These are phyloP conservation scores for Cercospora zeae-maydis DNA, from an alignment of 2,329 filamentous ascomycete species.

Conservation along the genomic window DNA sequence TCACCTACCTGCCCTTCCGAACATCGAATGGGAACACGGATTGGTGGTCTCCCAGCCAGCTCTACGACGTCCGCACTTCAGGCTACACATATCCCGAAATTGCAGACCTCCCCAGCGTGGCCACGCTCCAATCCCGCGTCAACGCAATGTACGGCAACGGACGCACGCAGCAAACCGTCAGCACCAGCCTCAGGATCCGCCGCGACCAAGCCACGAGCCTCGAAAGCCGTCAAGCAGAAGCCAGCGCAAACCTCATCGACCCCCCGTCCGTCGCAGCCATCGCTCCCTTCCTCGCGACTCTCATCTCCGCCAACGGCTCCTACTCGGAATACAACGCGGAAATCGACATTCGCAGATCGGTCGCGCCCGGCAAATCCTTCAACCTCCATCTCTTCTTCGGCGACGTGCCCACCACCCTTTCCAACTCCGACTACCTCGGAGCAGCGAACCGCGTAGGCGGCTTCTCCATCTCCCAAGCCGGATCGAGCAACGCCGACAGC, in stretches of 20 bases:
- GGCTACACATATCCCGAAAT: constrained; percentile 8
- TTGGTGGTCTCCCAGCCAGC: constrained; percentile 61
- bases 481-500: not conserved
- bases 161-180: constrained; percentile 6
- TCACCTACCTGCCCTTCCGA: constrained; percentile 59
- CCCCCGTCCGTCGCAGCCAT: constrained; percentile 5
- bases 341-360: constrained; percentile 3
- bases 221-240: constrained; percentile 3
- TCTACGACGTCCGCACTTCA: constrained; percentile 49
- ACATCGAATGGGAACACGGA: constrained; percentile 47
- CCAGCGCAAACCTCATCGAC: not conserved
- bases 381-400: constrained; percentile 16
- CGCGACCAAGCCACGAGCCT: not conserved
- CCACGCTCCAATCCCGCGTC: constrained; percentile 5
- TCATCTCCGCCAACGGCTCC: constrained; percentile 11
- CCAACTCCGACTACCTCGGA: constrained; percentile 14
- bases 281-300: constrained; percentile 6
- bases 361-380: constrained; percentile 13
- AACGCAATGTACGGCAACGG: constrained; percentile 7
- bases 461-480: constrained; percentile 11
- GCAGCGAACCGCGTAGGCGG: constrained; percentile 15
- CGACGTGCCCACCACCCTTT: constrained; percentile 4
- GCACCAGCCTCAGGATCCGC: constrained; percentile 8
- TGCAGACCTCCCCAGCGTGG: not conserved
- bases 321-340: constrained; percentile 12